Percentiles rank a stretch among this genome's conserved stretches.
phyloP scores from a whole-genome alignment of 2,329 filamentous ascomycete species.

The Cytospora piceicola region DNA sequence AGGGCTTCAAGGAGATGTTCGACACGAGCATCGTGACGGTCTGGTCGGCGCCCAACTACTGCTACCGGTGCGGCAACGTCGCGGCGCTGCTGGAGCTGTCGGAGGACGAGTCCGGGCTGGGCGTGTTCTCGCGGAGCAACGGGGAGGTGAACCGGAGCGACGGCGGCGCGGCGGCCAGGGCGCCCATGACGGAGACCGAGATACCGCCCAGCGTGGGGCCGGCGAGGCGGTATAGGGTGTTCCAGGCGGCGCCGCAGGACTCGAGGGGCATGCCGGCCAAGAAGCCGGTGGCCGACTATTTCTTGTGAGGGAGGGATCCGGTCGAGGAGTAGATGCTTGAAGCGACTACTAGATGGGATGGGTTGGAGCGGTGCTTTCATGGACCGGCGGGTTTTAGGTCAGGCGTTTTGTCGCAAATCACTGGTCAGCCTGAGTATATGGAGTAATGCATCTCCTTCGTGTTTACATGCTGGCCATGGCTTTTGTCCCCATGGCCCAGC shows the following conservation, averaged over 20 bases:
- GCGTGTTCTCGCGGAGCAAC: conserved; percentile 70
- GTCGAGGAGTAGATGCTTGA: background rate
- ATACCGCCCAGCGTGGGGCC: conserved; percentile 64
- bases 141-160: conserved; percentile 68
- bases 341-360: background rate
- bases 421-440: conserved; percentile 2
- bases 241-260: conserved; percentile 95
- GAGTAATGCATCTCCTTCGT: background rate
- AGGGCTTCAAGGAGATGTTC: conserved; percentile 99
- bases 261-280: conserved; percentile 97
- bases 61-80: conserved; percentile 94
- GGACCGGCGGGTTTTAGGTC: conserved; percentile 33
- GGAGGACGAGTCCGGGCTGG: conserved; percentile 79
- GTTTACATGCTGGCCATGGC: background rate
- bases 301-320: conserved; percentile 58
- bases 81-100: conserved; percentile 91
- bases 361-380: background rate
- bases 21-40: conserved; percentile 94
- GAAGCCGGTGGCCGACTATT: conserved; percentile 97
- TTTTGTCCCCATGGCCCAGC: background rate
- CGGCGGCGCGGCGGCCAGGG: conserved; percentile 47
- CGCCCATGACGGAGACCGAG: conserved; percentile 54
- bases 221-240: conserved; percentile 88
- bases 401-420: conserved; percentile 20
- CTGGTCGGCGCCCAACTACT: conserved; percentile 98